A percentile compares a stretch with the other conserved stretches of the same genome.
phyloP scores from a whole-genome alignment of 441 rosid species.

The Viola pubescens region DNA sequence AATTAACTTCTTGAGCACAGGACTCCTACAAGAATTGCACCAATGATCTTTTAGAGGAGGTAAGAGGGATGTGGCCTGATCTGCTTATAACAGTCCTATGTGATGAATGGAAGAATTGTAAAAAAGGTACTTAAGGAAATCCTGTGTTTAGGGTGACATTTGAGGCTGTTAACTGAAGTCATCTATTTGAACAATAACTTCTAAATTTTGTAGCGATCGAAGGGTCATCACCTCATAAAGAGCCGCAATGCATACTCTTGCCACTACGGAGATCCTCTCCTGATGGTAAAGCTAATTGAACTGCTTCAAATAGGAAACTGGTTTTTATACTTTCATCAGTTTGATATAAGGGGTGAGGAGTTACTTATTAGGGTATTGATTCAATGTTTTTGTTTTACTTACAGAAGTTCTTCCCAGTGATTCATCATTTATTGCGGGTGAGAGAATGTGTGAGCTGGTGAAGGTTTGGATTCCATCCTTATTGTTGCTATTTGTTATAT shows the following conservation, averaged over 20 bases:
- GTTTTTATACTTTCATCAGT: not conserved
- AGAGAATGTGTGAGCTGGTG: conserved; percentile 69
- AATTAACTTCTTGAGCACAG: conserved; percentile 27
- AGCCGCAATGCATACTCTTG: conserved; percentile 70
- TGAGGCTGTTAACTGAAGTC: conserved; percentile 15
- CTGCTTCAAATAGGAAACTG: not conserved
- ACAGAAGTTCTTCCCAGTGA: conserved; percentile 51
- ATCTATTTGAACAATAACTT: conserved; percentile 16
- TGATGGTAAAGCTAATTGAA: conserved; percentile 43
- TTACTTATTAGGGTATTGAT: conserved; percentile 12
- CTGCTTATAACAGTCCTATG: conserved; percentile 51
- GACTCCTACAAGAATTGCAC: conserved; percentile 58
- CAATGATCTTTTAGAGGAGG: conserved; percentile 45
- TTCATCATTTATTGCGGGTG: conserved; percentile 70
- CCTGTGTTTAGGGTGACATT: conserved; percentile 1
- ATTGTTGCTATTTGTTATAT: not conserved
- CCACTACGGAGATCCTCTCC: conserved; percentile 40
- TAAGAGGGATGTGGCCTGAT: conserved; percentile 79
- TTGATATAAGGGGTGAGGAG: not conserved
- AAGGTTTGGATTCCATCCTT: conserved; percentile 41
- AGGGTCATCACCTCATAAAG: conserved; percentile 77
- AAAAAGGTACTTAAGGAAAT: conserved; percentile 50
- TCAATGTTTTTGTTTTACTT: conserved; percentile 10
- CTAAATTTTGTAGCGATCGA: conserved; percentile 53
- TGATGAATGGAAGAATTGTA: conserved; percentile 96